Evolutionary conservation across 2,329 filamentous ascomycete species (phyloP).

Genomic region (Aspergillus pseudoglaucus): DNA sequence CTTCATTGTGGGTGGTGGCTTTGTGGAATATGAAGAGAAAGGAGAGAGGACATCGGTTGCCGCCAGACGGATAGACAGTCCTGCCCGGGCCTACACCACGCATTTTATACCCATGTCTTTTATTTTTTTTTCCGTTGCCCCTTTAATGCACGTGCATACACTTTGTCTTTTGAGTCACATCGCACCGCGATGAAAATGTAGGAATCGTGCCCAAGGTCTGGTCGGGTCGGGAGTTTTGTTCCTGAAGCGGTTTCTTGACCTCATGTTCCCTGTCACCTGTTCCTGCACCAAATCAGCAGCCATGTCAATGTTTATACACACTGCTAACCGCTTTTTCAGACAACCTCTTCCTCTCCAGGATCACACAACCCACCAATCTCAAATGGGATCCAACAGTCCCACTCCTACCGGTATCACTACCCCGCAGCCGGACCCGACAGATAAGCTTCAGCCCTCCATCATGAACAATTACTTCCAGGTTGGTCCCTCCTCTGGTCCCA

Average conservation of each 20-base stretch:
- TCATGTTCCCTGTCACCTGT: neutral
- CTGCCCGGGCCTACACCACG: too few relatives aligned
- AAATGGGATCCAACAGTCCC: conserved; percentile 65
- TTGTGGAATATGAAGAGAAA: too few relatives aligned
- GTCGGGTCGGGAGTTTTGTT: too few relatives aligned
- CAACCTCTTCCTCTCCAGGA: conserved; percentile 29
- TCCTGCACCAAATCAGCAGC: neutral
- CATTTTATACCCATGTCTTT: too few relatives aligned
- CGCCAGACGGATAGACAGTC: too few relatives aligned
- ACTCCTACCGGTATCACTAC: conserved; percentile 89
- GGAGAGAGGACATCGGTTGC: too few relatives aligned
- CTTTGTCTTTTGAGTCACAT: neutral
- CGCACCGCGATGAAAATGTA: neutral
- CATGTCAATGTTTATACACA: neutral
- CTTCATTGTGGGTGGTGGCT: too few relatives aligned
- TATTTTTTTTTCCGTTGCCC: too few relatives aligned
- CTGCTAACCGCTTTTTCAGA: conserved; percentile 22
- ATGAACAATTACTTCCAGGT: conserved; percentile 98
- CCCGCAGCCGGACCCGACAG: conserved; percentile 84
- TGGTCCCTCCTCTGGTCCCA: conserved; percentile 78
- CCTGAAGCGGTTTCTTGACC: neutral
- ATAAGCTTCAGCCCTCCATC: conserved; percentile 93
- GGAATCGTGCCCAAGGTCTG: too few relatives aligned
- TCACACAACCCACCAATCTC: conserved; percentile 35
- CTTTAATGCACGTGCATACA: too few relatives aligned